phyloP scores from a whole-genome alignment of 352 stramenopile species.

The Phytophthora hybrid region DNA sequence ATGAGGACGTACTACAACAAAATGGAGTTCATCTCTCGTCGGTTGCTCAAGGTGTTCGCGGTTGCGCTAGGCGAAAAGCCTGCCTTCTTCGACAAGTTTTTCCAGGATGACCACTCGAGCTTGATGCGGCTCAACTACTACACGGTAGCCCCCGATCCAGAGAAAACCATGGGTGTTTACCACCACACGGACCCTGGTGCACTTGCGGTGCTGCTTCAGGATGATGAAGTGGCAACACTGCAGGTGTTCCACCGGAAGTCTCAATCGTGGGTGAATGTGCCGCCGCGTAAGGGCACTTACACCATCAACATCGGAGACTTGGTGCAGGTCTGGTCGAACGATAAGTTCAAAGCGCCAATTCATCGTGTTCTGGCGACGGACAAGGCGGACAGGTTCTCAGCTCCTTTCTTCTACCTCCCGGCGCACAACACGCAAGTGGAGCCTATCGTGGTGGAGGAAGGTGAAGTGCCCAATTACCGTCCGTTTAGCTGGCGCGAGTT shows the following conservation, averaged over 20 bases:
- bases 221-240: slow-evolving; percentile 56
- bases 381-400: slow-evolving; percentile 51
- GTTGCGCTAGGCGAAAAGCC: slow-evolving; percentile 55
- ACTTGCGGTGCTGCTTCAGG: slow-evolving; percentile 60
- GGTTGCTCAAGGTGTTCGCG: slow-evolving; percentile 64
- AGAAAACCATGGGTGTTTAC: slow-evolving; percentile 59
- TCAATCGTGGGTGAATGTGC: slow-evolving; percentile 57
- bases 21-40: slow-evolving; percentile 64
- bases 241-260: slow-evolving; percentile 53
- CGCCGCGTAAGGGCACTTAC: slow-evolving; percentile 53
- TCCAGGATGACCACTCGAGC: slow-evolving; percentile 77
- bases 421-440: slow-evolving; percentile 66
- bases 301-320: slow-evolving; percentile 76
- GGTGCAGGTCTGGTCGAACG: slow-evolving; percentile 66
- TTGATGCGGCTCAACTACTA: slow-evolving; percentile 95
- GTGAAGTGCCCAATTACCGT: slow-evolving; percentile 60
- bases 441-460: slow-evolving; percentile 55
- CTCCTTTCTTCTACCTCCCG: slow-evolving; percentile 73
- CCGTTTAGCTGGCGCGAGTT: slow-evolving; percentile 21
- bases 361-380: slow-evolving; percentile 57
- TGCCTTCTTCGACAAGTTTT: slow-evolving; percentile 71
- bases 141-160: slow-evolving; percentile 58
- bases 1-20: slow-evolving; percentile 53
- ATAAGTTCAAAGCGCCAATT: slow-evolving; percentile 56
- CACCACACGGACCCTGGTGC: slow-evolving; percentile 66